Evolutionary conservation across 176 grass and related monocot species (phyloP).

Genomic region (Saccharum spontaneum): DNA sequence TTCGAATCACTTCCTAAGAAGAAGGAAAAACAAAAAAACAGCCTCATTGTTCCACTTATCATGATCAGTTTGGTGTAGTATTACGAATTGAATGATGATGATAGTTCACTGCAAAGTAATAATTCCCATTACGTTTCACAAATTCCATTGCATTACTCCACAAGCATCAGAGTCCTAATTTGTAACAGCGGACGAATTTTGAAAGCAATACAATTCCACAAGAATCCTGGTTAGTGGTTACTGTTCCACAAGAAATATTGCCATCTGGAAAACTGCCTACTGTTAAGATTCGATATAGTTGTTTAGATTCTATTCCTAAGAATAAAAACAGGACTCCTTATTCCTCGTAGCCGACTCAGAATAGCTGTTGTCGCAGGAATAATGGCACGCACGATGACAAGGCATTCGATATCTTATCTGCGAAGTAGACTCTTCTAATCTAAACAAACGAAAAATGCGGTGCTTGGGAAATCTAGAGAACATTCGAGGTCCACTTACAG

Average conservation of each 20-base stretch:
- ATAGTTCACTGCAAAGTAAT: neutral
- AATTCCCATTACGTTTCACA: neutral
- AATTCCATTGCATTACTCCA: neutral
- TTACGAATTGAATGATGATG: conserved; percentile 13
- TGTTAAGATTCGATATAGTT: neutral
- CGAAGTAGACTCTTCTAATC: conserved; percentile 8
- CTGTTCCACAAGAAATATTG: neutral
- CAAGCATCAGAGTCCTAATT: conserved; percentile 10
- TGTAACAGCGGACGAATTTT: neutral
- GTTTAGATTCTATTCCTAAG: neutral
- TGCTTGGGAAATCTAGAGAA: neutral
- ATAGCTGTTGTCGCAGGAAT: neutral
- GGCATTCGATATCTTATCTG: conserved; percentile 19
- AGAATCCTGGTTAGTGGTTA: neutral
- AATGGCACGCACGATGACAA: neutral
- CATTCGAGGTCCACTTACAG: conserved; percentile 50
- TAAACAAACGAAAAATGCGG: conserved; percentile 13
- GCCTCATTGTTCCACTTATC: neutral
- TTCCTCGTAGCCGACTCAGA: neutral
- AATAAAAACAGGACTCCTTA: neutral
- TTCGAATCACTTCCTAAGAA: neutral
- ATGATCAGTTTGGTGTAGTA: neutral
- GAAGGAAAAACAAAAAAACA: neutral
- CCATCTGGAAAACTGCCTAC: neutral
- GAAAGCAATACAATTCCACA: conserved; percentile 18